phyloP scores from a whole-genome alignment of 2,329 filamentous ascomycete species.

The Bipolaris victoriae region DNA sequence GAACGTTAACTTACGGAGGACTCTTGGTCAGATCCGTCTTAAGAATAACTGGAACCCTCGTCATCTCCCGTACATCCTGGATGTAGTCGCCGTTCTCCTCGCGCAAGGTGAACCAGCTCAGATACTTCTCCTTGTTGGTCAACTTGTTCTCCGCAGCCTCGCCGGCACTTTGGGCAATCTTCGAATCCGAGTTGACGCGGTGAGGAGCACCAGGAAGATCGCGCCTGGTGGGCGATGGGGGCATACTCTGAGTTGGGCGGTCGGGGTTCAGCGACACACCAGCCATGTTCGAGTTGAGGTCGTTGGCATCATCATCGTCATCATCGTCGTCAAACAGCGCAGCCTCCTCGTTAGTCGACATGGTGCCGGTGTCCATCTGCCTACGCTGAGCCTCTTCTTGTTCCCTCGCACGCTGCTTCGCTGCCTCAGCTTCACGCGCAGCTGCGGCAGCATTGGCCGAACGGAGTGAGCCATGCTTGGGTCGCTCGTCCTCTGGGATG shows the following conservation, averaged over 20 bases:
- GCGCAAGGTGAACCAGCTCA: slow-evolving; percentile 84
- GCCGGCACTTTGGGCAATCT: slow-evolving; percentile 70
- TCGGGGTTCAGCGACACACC: slow-evolving; percentile 84
- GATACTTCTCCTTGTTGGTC: slow-evolving; percentile 94
- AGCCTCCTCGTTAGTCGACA: slow-evolving; percentile 90
- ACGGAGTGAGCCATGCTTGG: slow-evolving; percentile 78
- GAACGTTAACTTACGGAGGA: slow-evolving; percentile 80
- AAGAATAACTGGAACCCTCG: slow-evolving; percentile 92
- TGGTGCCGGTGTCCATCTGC: slow-evolving; percentile 92
- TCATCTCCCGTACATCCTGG: slow-evolving; percentile 98
- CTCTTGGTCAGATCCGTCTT: slow-evolving; percentile 99
- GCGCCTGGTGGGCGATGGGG: slow-evolving; percentile 84
- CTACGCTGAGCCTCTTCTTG: slow-evolving; percentile 89
- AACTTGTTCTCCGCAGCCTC: slow-evolving; percentile 80
- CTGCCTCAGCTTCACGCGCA: slow-evolving; percentile 80
- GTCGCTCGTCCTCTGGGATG: slow-evolving; percentile 94
- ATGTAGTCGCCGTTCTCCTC: slow-evolving; percentile 96
- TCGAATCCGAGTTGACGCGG: slow-evolving; percentile 92
- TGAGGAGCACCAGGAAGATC: slow-evolving; percentile 73
- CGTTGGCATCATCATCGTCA: slow-evolving; percentile 76
- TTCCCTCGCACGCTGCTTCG: slow-evolving; percentile 80
- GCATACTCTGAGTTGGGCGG: slow-evolving; percentile 92
- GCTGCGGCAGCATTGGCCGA: slow-evolving; percentile 77
- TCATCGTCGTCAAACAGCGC: slow-evolving; percentile 96
- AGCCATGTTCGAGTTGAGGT: slow-evolving; percentile 88